These are phyloP conservation scores for Venturia carpophila DNA, from an alignment of 2,329 filamentous ascomycete genomes.

Conservation along the genomic window DNA sequence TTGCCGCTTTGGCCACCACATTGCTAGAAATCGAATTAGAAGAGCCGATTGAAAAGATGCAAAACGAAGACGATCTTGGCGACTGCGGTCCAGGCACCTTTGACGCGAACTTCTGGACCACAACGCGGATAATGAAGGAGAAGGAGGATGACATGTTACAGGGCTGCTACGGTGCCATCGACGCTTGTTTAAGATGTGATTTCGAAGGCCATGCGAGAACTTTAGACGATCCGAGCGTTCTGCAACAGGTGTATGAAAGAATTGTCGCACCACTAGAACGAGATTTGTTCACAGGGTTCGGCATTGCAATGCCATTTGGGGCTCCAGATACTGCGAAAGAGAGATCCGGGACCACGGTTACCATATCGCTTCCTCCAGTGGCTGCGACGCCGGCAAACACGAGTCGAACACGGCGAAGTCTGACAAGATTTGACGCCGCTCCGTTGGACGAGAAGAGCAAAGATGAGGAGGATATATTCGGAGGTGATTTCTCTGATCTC, in stretches of 20 bases:
- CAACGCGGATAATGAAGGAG: constrained; percentile 8
- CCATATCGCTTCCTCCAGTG: neutral
- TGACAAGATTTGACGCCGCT: neutral
- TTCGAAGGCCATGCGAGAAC: constrained; percentile 11
- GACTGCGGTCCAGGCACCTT: neutral
- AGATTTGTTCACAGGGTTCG: constrained; percentile 13
- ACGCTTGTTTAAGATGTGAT: constrained; percentile 9
- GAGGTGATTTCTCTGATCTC: neutral
- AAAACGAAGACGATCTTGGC: constrained; percentile 10
- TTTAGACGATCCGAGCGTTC: constrained; percentile 8
- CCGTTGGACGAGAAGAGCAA: neutral
- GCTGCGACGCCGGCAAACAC: neutral
- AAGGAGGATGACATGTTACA: constrained; percentile 13
- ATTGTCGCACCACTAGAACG: constrained; percentile 16
- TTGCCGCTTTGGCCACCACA: constrained; percentile 11
- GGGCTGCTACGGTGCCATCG: constrained; percentile 11
- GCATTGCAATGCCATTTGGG: constrained; percentile 5
- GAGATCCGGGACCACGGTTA: neutral
- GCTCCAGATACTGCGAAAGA: neutral
- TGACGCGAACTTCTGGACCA: constrained; percentile 16
- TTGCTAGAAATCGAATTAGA: constrained; percentile 17
- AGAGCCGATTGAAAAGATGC: constrained; percentile 10
- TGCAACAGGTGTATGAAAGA: constrained; percentile 15
- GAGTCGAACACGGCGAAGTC: neutral
- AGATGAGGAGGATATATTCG: constrained; percentile 1